These are phyloP conservation scores for Dioszegia hungarica DNA, from an alignment of 768 basidiomycete genomes.

Conservation along the genomic window DNA sequence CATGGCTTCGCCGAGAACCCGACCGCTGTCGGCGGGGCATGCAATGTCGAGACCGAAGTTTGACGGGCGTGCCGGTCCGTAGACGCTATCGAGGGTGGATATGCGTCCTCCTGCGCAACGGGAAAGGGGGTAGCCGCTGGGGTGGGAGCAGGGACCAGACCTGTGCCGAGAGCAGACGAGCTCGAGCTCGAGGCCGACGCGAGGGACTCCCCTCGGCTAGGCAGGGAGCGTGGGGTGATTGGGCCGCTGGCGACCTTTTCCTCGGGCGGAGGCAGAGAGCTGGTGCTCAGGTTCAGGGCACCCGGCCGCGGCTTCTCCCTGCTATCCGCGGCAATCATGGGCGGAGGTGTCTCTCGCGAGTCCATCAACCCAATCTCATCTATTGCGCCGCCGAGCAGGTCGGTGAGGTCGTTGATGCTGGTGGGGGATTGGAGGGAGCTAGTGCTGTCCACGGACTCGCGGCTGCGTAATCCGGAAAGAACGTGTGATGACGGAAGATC, in stretches of 20 bases:
- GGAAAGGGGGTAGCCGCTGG: no score
- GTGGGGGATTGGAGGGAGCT: not conserved
- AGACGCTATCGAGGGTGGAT: no score
- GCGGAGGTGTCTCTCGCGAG: slow-evolving; percentile 37
- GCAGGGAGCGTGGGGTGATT: slow-evolving; percentile 1
- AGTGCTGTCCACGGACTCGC: not conserved
- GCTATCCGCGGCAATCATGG: slow-evolving; percentile 22
- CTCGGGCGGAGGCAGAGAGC: not conserved
- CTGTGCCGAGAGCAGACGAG: not conserved
- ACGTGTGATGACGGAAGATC: slow-evolving; percentile 1
- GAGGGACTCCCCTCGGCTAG: not conserved
- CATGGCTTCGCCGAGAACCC: slow-evolving; percentile 24
- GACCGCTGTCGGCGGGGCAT: slow-evolving; percentile 2
- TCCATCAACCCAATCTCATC: slow-evolving; percentile 42
- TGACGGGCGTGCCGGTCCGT: not conserved
- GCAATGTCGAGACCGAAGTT: not conserved
- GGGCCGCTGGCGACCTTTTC: not conserved
- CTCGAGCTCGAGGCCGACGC: not conserved
- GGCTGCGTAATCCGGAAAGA: not conserved
- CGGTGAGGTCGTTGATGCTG: slow-evolving; percentile 37
- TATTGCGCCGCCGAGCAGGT: slow-evolving; percentile 42
- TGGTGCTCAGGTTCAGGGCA: not conserved
- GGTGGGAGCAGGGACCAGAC: not conserved
- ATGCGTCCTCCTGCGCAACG: no score
- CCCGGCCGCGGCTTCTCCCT: slow-evolving; percentile 11